Conservation (phyloP, 2,329 filamentous ascomycete species). For the Davidsoniella virescens region DNA sequence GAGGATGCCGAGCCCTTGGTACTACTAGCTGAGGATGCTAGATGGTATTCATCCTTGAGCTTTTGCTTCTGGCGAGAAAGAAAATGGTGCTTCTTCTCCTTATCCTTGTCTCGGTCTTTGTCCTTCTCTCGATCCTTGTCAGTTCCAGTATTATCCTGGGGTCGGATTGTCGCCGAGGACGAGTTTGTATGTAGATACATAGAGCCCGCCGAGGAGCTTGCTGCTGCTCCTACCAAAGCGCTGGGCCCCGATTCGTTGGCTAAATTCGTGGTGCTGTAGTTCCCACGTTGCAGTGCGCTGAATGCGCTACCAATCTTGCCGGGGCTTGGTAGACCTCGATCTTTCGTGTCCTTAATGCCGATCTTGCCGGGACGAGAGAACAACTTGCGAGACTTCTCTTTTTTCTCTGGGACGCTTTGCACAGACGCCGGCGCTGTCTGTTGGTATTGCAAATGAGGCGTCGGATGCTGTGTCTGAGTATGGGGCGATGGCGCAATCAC, state of each 20-base stretch:
- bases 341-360: constrained; percentile 49
- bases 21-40: constrained; percentile 62
- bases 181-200: constrained; percentile 63
- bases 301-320: constrained; percentile 53
- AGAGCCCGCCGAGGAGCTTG: constrained; percentile 21
- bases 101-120: constrained; percentile 41
- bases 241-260: not conserved
- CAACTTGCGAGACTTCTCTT: constrained; percentile 65
- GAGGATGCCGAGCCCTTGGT: constrained; percentile 55
- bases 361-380: constrained; percentile 68
- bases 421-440: no score
- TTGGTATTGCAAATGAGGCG: constrained; percentile 26
- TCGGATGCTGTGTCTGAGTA: constrained; percentile 22
- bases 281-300: constrained; percentile 46
- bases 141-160: constrained; percentile 31
- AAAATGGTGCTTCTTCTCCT: constrained; percentile 67
- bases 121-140: constrained; percentile 29
- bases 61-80: constrained; percentile 67
- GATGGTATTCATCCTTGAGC: constrained; percentile 55
- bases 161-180: constrained; percentile 60
- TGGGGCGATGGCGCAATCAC: constrained; percentile 29
- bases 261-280: constrained; percentile 58
- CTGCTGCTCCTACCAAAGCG: not conserved
- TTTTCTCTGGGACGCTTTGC: constrained; percentile 44
- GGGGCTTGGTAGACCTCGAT: constrained; percentile 55